Evolutionary conservation across 106 monocot genomes (phyloP).

Genomic region (Iris macrosiphon): DNA sequence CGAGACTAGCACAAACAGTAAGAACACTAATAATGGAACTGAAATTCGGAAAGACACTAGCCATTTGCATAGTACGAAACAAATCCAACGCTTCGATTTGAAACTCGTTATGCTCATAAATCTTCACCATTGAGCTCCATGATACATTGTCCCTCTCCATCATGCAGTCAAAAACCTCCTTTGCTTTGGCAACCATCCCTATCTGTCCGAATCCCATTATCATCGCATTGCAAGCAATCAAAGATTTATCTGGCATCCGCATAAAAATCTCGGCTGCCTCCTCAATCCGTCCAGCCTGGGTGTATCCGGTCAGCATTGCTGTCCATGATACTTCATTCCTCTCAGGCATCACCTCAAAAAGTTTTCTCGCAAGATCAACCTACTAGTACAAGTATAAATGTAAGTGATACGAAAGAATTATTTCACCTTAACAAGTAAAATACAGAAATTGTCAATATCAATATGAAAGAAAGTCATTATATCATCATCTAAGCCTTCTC

Average conservation of each 20-base stretch:
- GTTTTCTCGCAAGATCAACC: slow-evolving; percentile 64
- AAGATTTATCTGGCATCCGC: slow-evolving; percentile 34
- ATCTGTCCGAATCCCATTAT: slow-evolving; percentile 64
- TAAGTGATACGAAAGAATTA: too few species aligned
- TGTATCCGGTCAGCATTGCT: slow-evolving; percentile 73
- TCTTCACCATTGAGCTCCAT: slow-evolving; percentile 76
- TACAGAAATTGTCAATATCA: too few species aligned
- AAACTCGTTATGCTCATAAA: slow-evolving; percentile 53
- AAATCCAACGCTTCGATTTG: slow-evolving; percentile 40
- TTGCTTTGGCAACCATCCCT: slow-evolving; percentile 40
- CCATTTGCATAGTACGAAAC: slow-evolving; percentile 57
- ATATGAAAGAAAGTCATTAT: too few species aligned
- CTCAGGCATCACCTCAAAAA: slow-evolving; percentile 92
- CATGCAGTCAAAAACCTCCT: slow-evolving; percentile 41
- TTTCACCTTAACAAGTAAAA: too few species aligned
- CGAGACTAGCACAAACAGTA: slow-evolving; percentile 53
- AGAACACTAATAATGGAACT: slow-evolving; percentile 54
- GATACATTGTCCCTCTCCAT: slow-evolving; percentile 44
- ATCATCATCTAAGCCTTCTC: too few species aligned
- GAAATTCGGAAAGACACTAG: slow-evolving; percentile 26
- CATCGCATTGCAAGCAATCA: slow-evolving; percentile 63
- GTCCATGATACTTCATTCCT: slow-evolving; percentile 90
- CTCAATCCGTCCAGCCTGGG: slow-evolving; percentile 33
- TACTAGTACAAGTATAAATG: background rate
- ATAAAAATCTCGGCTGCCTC: slow-evolving; percentile 51